Evolutionary conservation across 208 protist genomes (phyloP).

Genomic region (Lotmaria passim): DNA sequence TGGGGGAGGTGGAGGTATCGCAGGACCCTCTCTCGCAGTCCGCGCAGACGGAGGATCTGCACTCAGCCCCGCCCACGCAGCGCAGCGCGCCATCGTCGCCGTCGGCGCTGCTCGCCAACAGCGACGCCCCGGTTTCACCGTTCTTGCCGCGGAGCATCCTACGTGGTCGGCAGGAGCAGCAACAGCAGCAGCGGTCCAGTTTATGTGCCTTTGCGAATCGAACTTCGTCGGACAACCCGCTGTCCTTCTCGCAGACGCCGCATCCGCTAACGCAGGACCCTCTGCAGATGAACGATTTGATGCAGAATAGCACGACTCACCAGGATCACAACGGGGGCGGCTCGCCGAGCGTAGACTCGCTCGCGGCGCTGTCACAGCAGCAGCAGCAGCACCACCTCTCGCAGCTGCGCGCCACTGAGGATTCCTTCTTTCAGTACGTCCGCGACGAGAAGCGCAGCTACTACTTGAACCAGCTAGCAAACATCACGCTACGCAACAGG

Average conservation of each 20-base stretch:
- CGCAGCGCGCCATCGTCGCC: no score
- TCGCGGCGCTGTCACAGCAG: constrained; percentile 31
- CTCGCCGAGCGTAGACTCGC: neutral
- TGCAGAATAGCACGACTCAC: neutral
- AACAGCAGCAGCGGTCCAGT: neutral
- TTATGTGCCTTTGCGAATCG: neutral
- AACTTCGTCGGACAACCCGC: neutral
- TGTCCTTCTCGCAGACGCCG: constrained; percentile 4
- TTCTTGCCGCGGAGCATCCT: constrained; percentile 36
- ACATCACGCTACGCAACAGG: constrained; percentile 68
- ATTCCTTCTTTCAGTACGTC: constrained; percentile 70
- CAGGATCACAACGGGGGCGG: neutral
- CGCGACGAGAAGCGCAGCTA: constrained; percentile 56
- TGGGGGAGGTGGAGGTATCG: constrained; percentile 6
- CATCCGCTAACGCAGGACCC: neutral
- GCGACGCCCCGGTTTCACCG: constrained; percentile 30
- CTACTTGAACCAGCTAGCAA: constrained; percentile 60
- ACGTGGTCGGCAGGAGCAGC: constrained; percentile 28
- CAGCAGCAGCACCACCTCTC: no score
- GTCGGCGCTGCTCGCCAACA: no score
- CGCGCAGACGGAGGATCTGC: neutral
- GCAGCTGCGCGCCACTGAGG: constrained; percentile 43
- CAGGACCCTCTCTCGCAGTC: constrained; percentile 14
- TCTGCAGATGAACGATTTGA: constrained; percentile 19
- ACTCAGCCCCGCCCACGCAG: no score